Evolutionary conservation across 164 flowering plant genomes (phyloP).

Genomic region (Chimonanthus salicifolius): DNA sequence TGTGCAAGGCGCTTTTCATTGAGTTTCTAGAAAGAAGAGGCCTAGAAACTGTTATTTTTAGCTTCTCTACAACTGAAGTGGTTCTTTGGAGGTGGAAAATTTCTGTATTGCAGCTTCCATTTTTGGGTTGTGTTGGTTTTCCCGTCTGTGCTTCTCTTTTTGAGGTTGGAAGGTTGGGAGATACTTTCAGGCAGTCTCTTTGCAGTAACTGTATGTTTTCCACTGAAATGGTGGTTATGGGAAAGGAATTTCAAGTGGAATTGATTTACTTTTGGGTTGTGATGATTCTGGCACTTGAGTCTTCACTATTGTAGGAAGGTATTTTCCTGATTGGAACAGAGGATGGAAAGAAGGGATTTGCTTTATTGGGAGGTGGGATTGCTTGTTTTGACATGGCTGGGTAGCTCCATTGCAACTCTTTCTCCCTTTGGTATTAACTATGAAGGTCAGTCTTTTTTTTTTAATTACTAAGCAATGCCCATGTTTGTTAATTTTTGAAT

Average conservation of each 20-base stretch:
- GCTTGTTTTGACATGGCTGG: constrained; percentile 46
- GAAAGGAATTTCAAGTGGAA: not conserved
- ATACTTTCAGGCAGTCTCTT: not conserved
- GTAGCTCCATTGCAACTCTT: constrained; percentile 59
- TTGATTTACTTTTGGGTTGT: constrained; percentile 9
- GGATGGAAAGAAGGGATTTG: constrained; percentile 35
- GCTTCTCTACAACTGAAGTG: not conserved
- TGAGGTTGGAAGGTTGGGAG: not conserved
- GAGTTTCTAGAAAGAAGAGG: constrained; percentile 6
- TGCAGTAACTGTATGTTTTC: not conserved
- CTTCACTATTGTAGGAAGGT: constrained; percentile 10
- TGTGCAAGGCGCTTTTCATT: constrained; percentile 5
- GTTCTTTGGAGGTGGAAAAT: constrained; percentile 6
- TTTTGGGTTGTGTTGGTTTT: constrained; percentile 10
- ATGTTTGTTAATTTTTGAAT: not conserved
- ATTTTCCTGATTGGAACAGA: constrained; percentile 10
- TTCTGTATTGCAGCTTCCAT: constrained; percentile 16
- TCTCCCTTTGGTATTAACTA: constrained; percentile 87
- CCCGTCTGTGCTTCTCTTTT: not conserved
- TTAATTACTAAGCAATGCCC: not conserved
- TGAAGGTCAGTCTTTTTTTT: constrained; percentile 60
- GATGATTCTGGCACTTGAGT: constrained; percentile 20
- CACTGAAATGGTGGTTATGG: not conserved
- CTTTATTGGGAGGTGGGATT: constrained; percentile 35
- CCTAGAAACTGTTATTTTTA: constrained; percentile 5